Conservation (phyloP, 2,329 filamentous ascomycete species). For the Anisogramma anomala region DNA sequence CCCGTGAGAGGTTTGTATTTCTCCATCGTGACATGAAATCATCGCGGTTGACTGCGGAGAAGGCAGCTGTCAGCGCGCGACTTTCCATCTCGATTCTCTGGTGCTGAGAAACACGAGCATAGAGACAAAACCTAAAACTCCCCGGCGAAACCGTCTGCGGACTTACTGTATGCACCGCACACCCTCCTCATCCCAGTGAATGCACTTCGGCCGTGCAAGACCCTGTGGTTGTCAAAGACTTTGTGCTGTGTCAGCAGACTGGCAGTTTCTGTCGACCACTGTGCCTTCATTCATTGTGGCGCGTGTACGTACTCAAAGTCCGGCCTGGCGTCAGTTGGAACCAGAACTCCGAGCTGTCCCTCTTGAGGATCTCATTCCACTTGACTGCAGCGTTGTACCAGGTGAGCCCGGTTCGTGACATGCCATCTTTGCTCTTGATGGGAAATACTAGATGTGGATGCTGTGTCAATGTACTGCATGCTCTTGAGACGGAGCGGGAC, state of each 20-base stretch:
- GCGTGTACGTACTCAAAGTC: conserved; percentile 51
- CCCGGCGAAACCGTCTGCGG: background rate
- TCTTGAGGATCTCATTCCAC: conserved; percentile 59
- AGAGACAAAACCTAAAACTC: background rate
- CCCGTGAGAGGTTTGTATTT: conserved; percentile 52
- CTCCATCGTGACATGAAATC: conserved; percentile 70
- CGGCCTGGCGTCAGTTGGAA: conserved; percentile 70
- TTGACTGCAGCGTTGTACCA: conserved; percentile 77
- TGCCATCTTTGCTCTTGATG: conserved; percentile 16
- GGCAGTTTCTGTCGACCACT: background rate
- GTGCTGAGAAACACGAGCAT: too few species aligned
- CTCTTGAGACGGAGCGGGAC: background rate
- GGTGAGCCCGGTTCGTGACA: background rate
- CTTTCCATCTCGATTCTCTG: background rate
- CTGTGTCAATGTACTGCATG: background rate
- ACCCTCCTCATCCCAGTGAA: conserved; percentile 80
- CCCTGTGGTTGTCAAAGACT: conserved; percentile 96
- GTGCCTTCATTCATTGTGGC: background rate
- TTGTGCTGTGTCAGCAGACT: conserved; percentile 8
- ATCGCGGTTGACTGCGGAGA: conserved; percentile 56
- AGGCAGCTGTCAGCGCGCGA: conserved; percentile 12
- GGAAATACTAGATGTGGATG: conserved; percentile 36
- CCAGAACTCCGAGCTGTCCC: conserved; percentile 59
- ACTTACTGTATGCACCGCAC: conserved; percentile 82
- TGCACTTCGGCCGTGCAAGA: conserved; percentile 72